These are phyloP conservation scores for Boechera retrofracta DNA, from an alignment of 345 rosid species.

Conservation along the genomic window DNA sequence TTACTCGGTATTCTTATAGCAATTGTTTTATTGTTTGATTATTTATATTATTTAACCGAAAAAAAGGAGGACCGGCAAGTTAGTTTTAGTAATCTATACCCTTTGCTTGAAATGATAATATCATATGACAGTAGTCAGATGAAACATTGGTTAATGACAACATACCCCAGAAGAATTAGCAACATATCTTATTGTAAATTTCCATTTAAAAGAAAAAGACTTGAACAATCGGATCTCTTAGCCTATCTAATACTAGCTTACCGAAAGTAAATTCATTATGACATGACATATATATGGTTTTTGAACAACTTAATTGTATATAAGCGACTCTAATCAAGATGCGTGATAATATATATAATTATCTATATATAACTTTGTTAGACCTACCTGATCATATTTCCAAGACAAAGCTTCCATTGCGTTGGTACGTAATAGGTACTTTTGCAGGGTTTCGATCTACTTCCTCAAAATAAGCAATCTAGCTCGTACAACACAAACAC, in stretches of 20 bases:
- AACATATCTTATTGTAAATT: background rate
- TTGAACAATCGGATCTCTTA: slow-evolving; percentile 4
- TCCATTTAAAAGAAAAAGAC: background rate
- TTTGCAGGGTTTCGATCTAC: slow-evolving; percentile 17
- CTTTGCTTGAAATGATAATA: background rate
- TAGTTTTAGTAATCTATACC: background rate
- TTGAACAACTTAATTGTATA: background rate
- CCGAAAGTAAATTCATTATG: background rate
- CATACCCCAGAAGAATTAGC: background rate
- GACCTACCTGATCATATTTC: slow-evolving; percentile 29
- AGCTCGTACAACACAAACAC: background rate
- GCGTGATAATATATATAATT: background rate
- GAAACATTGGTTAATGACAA: background rate
- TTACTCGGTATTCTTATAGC: background rate
- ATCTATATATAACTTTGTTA: slow-evolving; percentile 7
- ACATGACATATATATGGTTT: background rate
- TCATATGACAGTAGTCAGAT: background rate
- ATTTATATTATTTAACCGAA: background rate
- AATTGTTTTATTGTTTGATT: background rate
- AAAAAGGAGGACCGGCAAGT: background rate
- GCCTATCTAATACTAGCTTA: background rate
- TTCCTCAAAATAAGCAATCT: slow-evolving; percentile 13
- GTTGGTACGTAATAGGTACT: slow-evolving; percentile 3
- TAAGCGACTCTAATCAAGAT: background rate
- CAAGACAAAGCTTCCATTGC: slow-evolving; percentile 15